Evolutionary conservation across 495 filamentous ascomycete genomes (phyloP), one percentile per base, ranked within the genome.

Genomic region (Rostrohypoxylon terebratum): DNA sequence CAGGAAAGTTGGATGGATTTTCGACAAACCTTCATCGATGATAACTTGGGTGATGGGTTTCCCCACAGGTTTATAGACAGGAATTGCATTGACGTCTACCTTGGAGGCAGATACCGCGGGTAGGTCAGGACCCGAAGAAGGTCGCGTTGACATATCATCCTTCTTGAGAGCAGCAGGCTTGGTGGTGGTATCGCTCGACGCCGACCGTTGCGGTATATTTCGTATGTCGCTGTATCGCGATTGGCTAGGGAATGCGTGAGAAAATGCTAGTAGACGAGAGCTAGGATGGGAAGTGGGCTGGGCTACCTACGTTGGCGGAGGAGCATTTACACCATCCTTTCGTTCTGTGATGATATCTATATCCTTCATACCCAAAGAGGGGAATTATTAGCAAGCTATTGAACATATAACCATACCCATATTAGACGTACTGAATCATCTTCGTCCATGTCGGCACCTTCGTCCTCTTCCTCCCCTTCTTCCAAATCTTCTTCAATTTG

Each of bases 311-410:
- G 87, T 83, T 75, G 88, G 84, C 48, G 92, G 87, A 59, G 93
- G 89, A 45, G 92, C 84, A 65, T 91, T 91, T 10, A 88, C 82
- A 66, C 91, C 91, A 59, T 94, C 93, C 80, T 96, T 92, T 34
- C 87, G 82, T 73, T 94, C 96, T 66, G 92, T 94, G 72, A 98
- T 96, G 74, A 99, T 96, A 74, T 98, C 94, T 73, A 99, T 92
- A 68, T 98, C 96, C 88, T 97, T 79, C 72, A 77, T 54, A 48
- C 8, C 8, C 18, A 38, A 38, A 45, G 8, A 18, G 18, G 8
- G 11, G 51, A 59, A 73, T 63, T 72, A 77, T 69, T 59, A 75
- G 54, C 69, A 33, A 75, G 54, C 69, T 25, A 25, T 20, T 8
- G 14, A 38, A 31, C 16, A 25, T 42, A 44, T 10, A 38, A 36